Percentiles rank a stretch among this genome's conserved stretches.
Evolutionary conservation across 768 basidiomycete genomes (phyloP).

Genomic region (Calocybe cyanea): DNA sequence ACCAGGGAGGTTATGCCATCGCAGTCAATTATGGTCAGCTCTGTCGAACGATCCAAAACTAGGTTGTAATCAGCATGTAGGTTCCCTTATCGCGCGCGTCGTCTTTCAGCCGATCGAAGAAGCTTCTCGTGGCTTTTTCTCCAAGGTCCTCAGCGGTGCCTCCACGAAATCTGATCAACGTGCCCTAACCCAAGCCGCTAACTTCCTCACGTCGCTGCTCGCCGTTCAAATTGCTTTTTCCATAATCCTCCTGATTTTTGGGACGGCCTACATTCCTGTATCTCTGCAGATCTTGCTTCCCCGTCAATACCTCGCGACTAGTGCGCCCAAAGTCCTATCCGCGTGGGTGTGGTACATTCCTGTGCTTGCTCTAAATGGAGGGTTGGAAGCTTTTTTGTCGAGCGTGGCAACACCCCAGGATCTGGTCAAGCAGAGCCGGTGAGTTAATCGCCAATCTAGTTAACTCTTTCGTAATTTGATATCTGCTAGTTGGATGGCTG

Average conservation of each 20-base stretch:
- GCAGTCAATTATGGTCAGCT: conserved; percentile 90
- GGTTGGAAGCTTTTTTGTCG: conserved; percentile 87
- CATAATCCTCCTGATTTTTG: conserved; percentile 70
- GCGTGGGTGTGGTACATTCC: conserved; percentile 91
- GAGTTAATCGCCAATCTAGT: conserved; percentile 9
- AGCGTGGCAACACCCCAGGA: conserved; percentile 68
- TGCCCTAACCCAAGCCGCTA: conserved; percentile 38
- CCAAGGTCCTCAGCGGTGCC: conserved; percentile 44
- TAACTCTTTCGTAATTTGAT: neutral
- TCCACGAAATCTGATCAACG: conserved; percentile 13
- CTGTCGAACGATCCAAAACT: neutral
- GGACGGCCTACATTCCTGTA: conserved; percentile 69
- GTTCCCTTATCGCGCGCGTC: conserved; percentile 89
- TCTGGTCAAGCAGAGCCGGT: conserved; percentile 67
- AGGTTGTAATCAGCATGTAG: conserved; percentile 34
- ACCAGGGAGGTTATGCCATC: conserved; percentile 94
- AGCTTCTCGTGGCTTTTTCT: conserved; percentile 85
- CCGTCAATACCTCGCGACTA: conserved; percentile 63
- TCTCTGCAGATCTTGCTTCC: conserved; percentile 71
- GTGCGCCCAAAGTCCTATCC: conserved; percentile 71
- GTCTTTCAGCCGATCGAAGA: conserved; percentile 96
- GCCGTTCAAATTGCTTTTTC: conserved; percentile 64
- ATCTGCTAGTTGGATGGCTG: conserved; percentile 66
- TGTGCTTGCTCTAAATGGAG: conserved; percentile 84
- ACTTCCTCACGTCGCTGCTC: conserved; percentile 55